Base-by-base conservation (phyloP, 306 rosid genomes). In the Rosa persica region DNA sequence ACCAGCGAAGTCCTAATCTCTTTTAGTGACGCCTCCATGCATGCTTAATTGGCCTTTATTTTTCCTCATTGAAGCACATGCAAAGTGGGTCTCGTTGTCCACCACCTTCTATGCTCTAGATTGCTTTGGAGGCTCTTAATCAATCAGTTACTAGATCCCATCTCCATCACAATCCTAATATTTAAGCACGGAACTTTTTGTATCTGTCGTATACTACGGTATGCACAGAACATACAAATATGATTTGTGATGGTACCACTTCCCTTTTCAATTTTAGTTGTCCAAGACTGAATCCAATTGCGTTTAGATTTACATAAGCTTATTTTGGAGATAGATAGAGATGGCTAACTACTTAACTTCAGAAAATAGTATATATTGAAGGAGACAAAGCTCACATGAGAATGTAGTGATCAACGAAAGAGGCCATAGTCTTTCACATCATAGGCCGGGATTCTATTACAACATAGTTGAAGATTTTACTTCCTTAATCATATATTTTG, bases 311-410 rank as follows among this genome's bases (percentile, higher is more conserved):
- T 46, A 30, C 61, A 27, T 61, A 27, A 61, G 64, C 46, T 75
- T 61, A 16, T 30, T 61, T 75, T 44, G 58, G 78, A 60, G 70
- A 75, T 9, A 43, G n/a, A 34, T 16, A 66, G 70, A 66, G 71
- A 75, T 75, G 61, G 70, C 2, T 5, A 19, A 25, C 78, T 12
- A 42, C 54, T 55, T 20, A 4, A 9, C 11, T 55, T 55, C 8
- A 61, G 19, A 61, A 61, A 15, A 65, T 36, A 6, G 12, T 6
- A 16, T 34, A 5, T 6, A 65, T 4, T 5, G 12, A 43, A 12
- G 44, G 44, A 60, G 79, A 75, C 61, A 61, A 11, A 61, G 30
- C 71, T 19, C 60, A 75, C 60, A 75, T 61, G 79, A 75, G 34
- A 46, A 27, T 19, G 78, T 60, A 42, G 70, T 43, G 60, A 61